Percentiles rank a stretch among this genome's conserved stretches.
Evolutionary conservation across 495 filamentous ascomycete genomes (phyloP).

Genomic region (Penicillium steckii): DNA sequence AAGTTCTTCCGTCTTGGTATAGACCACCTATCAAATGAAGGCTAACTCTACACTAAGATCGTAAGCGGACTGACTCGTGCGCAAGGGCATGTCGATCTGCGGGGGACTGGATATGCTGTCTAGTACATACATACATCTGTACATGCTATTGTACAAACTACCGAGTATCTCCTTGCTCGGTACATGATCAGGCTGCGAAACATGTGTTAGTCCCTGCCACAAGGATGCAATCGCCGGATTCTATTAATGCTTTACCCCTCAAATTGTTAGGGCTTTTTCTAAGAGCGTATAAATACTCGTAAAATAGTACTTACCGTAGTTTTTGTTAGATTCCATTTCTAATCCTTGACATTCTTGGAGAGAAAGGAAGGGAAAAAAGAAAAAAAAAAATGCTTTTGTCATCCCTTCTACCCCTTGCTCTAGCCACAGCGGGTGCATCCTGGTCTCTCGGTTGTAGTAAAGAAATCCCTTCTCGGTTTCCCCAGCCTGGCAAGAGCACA

Average conservation of each 20-base stretch:
- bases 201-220: not conserved
- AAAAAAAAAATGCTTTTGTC: not conserved
- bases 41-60: not conserved
- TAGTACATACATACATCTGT: too few species aligned
- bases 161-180: not conserved
- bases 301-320: too few species aligned
- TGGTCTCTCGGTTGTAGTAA: conserved; percentile 14
- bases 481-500: conserved; percentile 14
- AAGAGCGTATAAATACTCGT: too few species aligned
- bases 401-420: conserved; percentile 6
- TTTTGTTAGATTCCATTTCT: too few species aligned
- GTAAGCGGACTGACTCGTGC: not conserved
- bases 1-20: not conserved
- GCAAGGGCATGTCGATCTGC: not conserved
- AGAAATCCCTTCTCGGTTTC: conserved; percentile 16
- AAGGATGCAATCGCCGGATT: not conserved
- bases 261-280: not conserved
- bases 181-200: not conserved
- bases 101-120: not conserved
- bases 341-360: not conserved
- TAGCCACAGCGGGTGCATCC: conserved; percentile 1
- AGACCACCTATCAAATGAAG: not conserved
- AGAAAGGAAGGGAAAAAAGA: not conserved
- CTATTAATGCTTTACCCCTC: not conserved
- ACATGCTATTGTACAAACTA: too few species aligned